Conservation (phyloP, 2,329 filamentous ascomycete genomes). For the Pleoardoris graminearum region DNA sequence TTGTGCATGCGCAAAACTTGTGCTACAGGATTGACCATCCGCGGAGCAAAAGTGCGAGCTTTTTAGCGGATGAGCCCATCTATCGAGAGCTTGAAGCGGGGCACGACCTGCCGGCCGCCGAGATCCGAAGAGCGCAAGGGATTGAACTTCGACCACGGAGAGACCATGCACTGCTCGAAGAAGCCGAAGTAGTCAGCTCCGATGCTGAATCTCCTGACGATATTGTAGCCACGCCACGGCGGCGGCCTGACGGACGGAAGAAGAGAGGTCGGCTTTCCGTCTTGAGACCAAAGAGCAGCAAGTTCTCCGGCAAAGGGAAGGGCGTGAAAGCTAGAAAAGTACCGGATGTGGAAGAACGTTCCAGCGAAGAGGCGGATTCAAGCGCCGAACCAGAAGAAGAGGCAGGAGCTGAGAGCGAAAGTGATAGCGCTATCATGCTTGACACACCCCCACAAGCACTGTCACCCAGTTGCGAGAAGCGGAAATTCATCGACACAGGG, state of each 20-base stretch:
- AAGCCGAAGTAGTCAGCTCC: conserved; percentile 25
- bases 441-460: conserved; percentile 36
- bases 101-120: conserved; percentile 33
- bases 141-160: conserved; percentile 36
- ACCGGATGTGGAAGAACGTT: conserved; percentile 16
- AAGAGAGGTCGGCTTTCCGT: conserved; percentile 40
- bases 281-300: conserved; percentile 41
- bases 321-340: conserved; percentile 12
- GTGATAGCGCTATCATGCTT: conserved; percentile 21
- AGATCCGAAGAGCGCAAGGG: conserved; percentile 35
- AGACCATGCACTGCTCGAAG: conserved; percentile 29
- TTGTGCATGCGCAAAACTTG: conserved; percentile 43
- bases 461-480: conserved; percentile 32
- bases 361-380: conserved; percentile 19
- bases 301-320: conserved; percentile 43
- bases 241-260: conserved; percentile 22
- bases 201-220: conserved; percentile 21
- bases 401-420: conserved; percentile 11
- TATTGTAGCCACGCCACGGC: conserved; percentile 25
- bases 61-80: conserved; percentile 38
- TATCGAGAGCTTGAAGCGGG: conserved; percentile 35
- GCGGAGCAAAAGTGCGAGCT: conserved; percentile 32
- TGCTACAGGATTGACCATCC: conserved; percentile 46
- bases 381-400: conserved; percentile 11
- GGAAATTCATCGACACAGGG: conserved; percentile 26